Evolutionary conservation across 1,139 yeast genomes (phyloP).

Genomic region (Debaryomycetaceae sp.): DNA sequence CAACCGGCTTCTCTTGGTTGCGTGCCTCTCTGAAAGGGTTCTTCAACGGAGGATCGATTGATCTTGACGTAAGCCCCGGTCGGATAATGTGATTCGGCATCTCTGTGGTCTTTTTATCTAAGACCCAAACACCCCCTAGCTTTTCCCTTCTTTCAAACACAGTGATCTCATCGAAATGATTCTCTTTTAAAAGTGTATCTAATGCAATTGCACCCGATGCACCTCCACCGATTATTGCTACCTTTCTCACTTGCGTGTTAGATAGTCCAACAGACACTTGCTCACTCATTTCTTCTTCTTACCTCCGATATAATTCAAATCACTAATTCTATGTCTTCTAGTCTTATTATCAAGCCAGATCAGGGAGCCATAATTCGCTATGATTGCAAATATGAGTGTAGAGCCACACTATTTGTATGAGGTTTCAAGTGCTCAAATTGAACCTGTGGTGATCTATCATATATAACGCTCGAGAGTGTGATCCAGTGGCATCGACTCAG

Average conservation of each 20-base stretch:
- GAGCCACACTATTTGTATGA: background rate
- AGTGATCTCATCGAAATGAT: conserved; percentile 17
- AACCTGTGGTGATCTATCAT: background rate
- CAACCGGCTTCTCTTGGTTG: background rate
- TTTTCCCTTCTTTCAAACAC: conserved; percentile 26
- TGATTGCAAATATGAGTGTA: background rate
- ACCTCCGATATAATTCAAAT: background rate
- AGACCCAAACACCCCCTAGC: conserved; percentile 33
- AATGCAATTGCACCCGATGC: conserved; percentile 48
- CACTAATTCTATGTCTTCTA: background rate
- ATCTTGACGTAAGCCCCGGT: conserved; percentile 17
- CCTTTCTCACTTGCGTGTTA: conserved; percentile 14
- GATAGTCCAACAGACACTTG: background rate
- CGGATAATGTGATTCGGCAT: conserved; percentile 22
- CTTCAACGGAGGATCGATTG: conserved; percentile 27
- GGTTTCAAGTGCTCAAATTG: background rate
- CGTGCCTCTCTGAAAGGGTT: conserved; percentile 22
- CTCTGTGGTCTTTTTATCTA: conserved; percentile 17
- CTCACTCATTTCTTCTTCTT: background rate
- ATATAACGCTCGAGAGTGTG: no score
- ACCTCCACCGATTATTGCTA: conserved; percentile 53
- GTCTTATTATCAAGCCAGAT: background rate
- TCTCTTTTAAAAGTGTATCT: conserved; percentile 35
- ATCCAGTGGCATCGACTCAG: no score
- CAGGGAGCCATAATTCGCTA: background rate